Evolutionary conservation across 257 asterid genomes (phyloP), one percentile per base, ranked within the genome.

Genomic region (Cynanchum wilfordii): DNA sequence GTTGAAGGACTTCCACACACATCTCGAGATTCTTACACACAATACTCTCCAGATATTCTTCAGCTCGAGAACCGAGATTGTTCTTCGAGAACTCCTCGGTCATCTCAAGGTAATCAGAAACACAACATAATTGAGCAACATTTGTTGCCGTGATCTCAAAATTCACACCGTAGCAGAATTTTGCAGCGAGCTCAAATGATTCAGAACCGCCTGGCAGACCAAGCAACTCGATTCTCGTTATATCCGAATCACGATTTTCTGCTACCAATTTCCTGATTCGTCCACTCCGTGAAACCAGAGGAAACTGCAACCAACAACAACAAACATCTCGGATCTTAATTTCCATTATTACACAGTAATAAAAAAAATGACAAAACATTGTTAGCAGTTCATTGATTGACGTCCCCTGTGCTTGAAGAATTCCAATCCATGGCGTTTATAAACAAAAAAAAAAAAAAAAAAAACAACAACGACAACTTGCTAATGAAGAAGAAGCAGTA

Each of bases 271-370:
- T 92, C 17, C 96, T 82, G 66, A 95, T 86, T 77, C 96, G 82
- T 40, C 98, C 98, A 77, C 99, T 92, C 64, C 97, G 82, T 0
- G 99, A 90, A 67, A 92, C 99, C 10, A 95, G 94, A 68, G 97
- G 98, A 76, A 92, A 95, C 99, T 95, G 93, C 88, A 76, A 73
- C 29, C 12, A 47, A 27, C 62, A 29, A 22, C 16, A 51, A 17
- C 19, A 17, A 49, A 47, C 3, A 70, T 52, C 10, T 11, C 25
- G 57, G 20, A 13, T 45, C 57, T 67, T 24, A 40, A 3, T 42
- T 29, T 27, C 47, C 62, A 15, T 42, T 42, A 5, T 42, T n/a
- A 49, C 16, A 68, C 17, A 52, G 24, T 17, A 12, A 52, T 17
- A 12, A 52, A 8, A 5, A 20, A n/a, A 2, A 13, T 42, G 51